Evolutionary conservation across 2,329 filamentous ascomycete genomes (phyloP).

Genomic region (Chrysosporium queenslandicum): DNA sequence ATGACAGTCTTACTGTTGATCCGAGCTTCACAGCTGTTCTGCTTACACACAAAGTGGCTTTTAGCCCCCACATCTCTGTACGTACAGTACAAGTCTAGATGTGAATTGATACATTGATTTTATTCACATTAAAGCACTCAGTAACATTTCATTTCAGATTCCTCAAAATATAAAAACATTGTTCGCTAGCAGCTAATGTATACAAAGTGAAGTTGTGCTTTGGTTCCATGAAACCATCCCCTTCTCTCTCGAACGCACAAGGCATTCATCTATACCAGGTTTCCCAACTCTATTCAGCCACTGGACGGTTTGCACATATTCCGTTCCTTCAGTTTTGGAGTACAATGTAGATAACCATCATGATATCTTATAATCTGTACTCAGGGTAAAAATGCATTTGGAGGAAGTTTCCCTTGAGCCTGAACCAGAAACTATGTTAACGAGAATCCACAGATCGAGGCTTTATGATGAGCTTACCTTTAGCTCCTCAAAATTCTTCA

Average conservation of each 20-base stretch:
- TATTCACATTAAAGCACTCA: too few relatives aligned
- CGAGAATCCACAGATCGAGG: not conserved
- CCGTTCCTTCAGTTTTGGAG: too few relatives aligned
- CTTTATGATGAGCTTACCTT: slow-evolving; percentile 45
- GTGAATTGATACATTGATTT: too few relatives aligned
- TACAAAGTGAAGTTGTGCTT: too few relatives aligned
- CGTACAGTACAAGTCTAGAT: too few relatives aligned
- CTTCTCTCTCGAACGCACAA: not conserved
- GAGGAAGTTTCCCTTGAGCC: slow-evolving; percentile 18
- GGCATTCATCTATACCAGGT: not conserved
- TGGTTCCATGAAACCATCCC: not conserved
- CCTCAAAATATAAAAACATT: too few relatives aligned
- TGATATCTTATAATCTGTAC: slow-evolving; percentile 9
- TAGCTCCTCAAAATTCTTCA: slow-evolving; percentile 63
- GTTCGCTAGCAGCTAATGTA: too few relatives aligned
- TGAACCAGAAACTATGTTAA: not conserved
- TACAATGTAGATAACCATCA: not conserved
- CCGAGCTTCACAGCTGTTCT: too few relatives aligned
- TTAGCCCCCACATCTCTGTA: too few relatives aligned
- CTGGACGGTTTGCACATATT: too few relatives aligned
- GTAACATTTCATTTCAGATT: too few relatives aligned
- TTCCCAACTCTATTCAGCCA: not conserved
- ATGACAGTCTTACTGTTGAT: not conserved
- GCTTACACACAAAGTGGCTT: not conserved
- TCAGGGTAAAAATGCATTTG: slow-evolving; percentile 17